Evolutionary conservation across 23 red algal genomes (phyloP).

Genomic region (Gracilariopsis chorda): DNA sequence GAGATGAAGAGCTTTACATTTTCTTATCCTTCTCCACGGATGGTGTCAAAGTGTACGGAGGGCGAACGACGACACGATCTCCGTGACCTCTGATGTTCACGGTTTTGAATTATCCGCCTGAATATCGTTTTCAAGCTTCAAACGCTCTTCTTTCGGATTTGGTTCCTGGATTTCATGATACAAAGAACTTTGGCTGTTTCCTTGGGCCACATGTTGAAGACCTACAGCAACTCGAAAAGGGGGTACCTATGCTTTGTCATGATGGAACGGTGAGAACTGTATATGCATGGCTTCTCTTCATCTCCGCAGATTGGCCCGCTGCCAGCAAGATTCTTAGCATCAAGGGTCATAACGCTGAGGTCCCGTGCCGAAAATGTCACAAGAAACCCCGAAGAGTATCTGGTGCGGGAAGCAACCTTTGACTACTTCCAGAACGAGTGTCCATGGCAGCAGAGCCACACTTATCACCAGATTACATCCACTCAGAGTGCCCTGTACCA

Average conservation of each 20-base stretch:
- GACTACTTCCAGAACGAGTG: not conserved
- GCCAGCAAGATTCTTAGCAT: not conserved
- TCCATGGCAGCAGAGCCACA: not conserved
- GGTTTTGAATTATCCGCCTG: not conserved
- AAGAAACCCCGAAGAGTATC: not conserved
- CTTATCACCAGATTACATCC: not conserved
- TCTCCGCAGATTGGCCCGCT: not conserved
- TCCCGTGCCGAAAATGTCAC: not conserved
- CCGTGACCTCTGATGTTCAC: constrained; percentile 15
- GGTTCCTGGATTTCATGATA: not conserved
- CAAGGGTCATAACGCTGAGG: not conserved
- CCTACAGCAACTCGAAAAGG: not conserved
- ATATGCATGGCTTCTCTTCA: not conserved
- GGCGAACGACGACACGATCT: not conserved
- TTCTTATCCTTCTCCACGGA: not conserved
- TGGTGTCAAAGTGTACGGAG: constrained; percentile 4
- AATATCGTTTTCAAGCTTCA: not conserved
- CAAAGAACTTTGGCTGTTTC: not conserved
- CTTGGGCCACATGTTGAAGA: not conserved
- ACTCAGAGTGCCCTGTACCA: not conserved
- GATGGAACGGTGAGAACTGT: not conserved
- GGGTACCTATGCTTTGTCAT: not conserved
- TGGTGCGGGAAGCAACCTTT: not conserved
- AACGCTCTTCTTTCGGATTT: not conserved
- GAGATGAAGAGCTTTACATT: not conserved